Evolutionary conservation across 768 basidiomycete species (phyloP).

Genomic region (Mrakia gelida): DNA sequence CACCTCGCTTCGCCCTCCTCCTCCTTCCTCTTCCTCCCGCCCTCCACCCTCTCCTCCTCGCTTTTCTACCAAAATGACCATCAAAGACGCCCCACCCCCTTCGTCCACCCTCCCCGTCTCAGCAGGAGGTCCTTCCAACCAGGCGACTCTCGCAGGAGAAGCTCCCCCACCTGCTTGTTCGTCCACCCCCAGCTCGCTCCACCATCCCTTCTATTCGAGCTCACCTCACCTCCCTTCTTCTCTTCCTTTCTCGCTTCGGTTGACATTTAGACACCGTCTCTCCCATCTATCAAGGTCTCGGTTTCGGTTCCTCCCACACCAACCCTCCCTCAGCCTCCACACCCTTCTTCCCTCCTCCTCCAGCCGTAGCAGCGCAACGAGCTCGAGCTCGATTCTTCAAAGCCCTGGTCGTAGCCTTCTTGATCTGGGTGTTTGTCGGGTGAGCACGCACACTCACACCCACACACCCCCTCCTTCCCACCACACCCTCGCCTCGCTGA

Average conservation of each 20-base stretch:
- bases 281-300: background rate
- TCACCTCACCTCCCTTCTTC: background rate
- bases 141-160: background rate
- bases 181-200: background rate
- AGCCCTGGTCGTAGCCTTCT: constrained; percentile 10
- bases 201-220: background rate
- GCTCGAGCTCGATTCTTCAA: constrained; percentile 9
- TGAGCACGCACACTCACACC: too few species aligned
- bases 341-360: constrained; percentile 9
- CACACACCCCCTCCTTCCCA: too few species aligned
- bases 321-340: background rate
- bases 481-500: background rate
- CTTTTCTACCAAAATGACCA: background rate
- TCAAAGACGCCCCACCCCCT: background rate
- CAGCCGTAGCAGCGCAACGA: background rate
- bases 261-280: background rate
- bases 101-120: background rate
- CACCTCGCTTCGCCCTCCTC: background rate
- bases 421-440: constrained; percentile 19
- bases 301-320: background rate
- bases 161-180: background rate
- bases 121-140: background rate
- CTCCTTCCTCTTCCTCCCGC: background rate
- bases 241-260: background rate
- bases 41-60: background rate